phyloP scores from a whole-genome alignment of 1,139 yeast species.

The Magnusiomyces clavatus region DNA sequence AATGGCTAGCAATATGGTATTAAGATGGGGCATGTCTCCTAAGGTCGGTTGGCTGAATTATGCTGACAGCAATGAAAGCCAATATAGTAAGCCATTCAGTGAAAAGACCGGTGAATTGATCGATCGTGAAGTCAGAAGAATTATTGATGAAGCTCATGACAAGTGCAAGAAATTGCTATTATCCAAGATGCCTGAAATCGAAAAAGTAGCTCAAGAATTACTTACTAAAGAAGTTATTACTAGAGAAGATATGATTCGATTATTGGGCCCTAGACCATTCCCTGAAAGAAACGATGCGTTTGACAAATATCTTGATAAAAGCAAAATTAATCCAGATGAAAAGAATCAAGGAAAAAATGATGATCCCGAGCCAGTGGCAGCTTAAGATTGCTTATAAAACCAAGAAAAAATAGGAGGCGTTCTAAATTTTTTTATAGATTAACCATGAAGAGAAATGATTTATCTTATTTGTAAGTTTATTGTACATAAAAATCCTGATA shows the following conservation, averaged over 20 bases:
- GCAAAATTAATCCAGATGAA: no score
- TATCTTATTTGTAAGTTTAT: no score
- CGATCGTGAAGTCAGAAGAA: constrained; percentile 76
- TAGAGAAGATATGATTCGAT: constrained; percentile 81
- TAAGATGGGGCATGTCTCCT: constrained; percentile 83
- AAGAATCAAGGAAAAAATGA: no score
- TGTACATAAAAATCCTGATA: no score
- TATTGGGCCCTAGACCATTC: constrained; percentile 85
- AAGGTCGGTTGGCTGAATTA: constrained; percentile 78
- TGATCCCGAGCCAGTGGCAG: no score
- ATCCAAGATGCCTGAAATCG: constrained; percentile 70
- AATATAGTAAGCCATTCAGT: constrained; percentile 78
- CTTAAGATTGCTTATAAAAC: no score
- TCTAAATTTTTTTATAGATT: no score
- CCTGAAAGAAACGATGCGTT: constrained; percentile 88
- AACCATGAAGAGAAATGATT: no score
- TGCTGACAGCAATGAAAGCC: constrained; percentile 34
- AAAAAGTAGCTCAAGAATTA: constrained; percentile 77
- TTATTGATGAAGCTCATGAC: constrained; percentile 69
- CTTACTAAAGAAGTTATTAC: constrained; percentile 78
- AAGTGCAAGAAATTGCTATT: constrained; percentile 59
- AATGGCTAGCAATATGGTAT: constrained; percentile 91
- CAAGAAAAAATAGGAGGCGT: no score
- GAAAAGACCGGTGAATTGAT: constrained; percentile 75
- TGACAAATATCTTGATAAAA: constrained; percentile 57